Evolutionary conservation across 108 stramenopile genomes (phyloP).

Genomic region (Schizochytrium sp.): DNA sequence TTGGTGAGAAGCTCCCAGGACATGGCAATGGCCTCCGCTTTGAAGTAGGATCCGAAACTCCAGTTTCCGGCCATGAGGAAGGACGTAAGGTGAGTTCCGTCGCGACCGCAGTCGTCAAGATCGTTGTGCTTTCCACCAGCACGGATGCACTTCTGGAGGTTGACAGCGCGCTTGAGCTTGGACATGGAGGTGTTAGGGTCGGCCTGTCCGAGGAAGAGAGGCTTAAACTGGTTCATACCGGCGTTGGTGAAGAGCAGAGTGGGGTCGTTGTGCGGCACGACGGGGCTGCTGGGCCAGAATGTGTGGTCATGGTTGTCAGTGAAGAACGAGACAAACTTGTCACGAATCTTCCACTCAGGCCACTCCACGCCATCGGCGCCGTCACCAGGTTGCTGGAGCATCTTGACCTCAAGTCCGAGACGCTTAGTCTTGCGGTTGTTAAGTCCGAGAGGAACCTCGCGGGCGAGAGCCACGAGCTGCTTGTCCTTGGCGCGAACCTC

Average conservation of each 20-base stretch:
- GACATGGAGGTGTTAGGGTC: slow-evolving; percentile 90
- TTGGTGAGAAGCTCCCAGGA: slow-evolving; percentile 95
- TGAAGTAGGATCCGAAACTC: slow-evolving; percentile 99
- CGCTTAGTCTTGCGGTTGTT: not conserved
- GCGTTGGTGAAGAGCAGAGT: slow-evolving; percentile 99
- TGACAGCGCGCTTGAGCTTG: slow-evolving; percentile 88
- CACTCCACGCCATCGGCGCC: slow-evolving; percentile 74
- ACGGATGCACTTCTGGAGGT: slow-evolving; percentile 99
- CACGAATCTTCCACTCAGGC: slow-evolving; percentile 93
- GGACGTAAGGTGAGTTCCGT: slow-evolving; percentile 99
- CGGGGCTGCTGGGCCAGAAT: slow-evolving; percentile 89
- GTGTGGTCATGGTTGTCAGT: slow-evolving; percentile 83
- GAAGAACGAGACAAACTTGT: slow-evolving; percentile 95
- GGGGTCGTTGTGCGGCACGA: slow-evolving; percentile 99
- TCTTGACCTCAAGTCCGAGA: not conserved
- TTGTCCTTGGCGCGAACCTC: slow-evolving; percentile 34
- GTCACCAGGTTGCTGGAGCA: not conserved
- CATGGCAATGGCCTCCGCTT: slow-evolving; percentile 94
- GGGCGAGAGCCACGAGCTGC: not conserved
- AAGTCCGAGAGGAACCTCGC: slow-evolving; percentile 25
- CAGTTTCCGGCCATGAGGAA: slow-evolving; percentile 99
- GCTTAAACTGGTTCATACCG: slow-evolving; percentile 99
- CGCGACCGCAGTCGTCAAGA: slow-evolving; percentile 99
- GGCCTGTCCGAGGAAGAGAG: slow-evolving; percentile 91
- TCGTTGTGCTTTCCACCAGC: slow-evolving; percentile 99